phyloP scores from a whole-genome alignment of 495 filamentous ascomycete genomes.

The Hypoxylon perforatum region DNA sequence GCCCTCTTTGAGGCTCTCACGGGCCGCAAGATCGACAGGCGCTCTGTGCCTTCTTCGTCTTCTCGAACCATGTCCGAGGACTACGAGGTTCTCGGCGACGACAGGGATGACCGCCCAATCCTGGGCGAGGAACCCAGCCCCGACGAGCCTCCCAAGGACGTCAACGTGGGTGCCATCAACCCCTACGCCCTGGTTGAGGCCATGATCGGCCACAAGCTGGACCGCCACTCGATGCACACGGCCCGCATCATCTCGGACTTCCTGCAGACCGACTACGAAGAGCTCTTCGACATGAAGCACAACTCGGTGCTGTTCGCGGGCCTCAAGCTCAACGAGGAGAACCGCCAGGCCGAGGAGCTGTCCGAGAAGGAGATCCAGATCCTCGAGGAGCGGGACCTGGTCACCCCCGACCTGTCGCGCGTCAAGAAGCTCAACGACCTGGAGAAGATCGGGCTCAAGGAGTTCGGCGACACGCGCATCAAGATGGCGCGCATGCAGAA shows the following conservation, averaged over 20 bases:
- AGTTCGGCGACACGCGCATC: slow-evolving; percentile 42
- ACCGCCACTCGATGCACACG: slow-evolving; percentile 40
- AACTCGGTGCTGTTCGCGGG: slow-evolving; percentile 51
- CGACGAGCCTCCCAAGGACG: slow-evolving; percentile 49
- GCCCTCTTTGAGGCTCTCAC: slow-evolving; percentile 51
- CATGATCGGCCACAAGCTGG: slow-evolving; percentile 49
- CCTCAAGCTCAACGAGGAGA: slow-evolving; percentile 46
- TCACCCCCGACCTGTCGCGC: slow-evolving; percentile 49
- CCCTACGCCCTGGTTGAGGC: slow-evolving; percentile 53
- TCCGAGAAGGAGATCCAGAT: slow-evolving; percentile 47
- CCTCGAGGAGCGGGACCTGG: slow-evolving; percentile 50
- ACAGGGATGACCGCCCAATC: slow-evolving; percentile 16
- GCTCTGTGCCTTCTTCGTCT: slow-evolving; percentile 26
- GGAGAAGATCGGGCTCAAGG: slow-evolving; percentile 46
- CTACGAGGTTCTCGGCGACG: slow-evolving; percentile 38
- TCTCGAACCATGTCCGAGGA: slow-evolving; percentile 38
- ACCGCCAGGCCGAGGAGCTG: slow-evolving; percentile 46
- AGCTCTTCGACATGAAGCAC: slow-evolving; percentile 55
- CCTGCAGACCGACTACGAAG: slow-evolving; percentile 56
- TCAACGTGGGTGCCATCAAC: slow-evolving; percentile 52
- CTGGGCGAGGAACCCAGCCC: slow-evolving; percentile 42
- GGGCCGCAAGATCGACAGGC: slow-evolving; percentile 44
- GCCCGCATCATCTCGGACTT: slow-evolving; percentile 45
- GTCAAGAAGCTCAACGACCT: slow-evolving; percentile 47
- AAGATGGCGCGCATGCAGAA: slow-evolving; percentile 51